These are phyloP conservation scores for Saxophila tyrrhenica DNA, from an alignment of 495 filamentous ascomycete genomes.

Conservation along the genomic window DNA sequence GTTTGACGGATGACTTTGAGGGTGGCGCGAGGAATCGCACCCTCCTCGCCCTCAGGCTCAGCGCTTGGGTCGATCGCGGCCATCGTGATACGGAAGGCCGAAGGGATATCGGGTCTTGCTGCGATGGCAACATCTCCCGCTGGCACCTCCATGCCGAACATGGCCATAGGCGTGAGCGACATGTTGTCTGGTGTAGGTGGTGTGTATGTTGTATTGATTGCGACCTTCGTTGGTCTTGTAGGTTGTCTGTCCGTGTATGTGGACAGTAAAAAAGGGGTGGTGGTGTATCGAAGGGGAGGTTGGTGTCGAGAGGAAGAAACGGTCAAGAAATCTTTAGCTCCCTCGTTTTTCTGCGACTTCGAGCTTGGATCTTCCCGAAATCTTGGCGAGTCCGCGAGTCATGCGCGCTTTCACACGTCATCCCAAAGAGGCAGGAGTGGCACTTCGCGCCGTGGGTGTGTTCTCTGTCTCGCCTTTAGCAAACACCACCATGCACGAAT, in stretches of 20 bases:
- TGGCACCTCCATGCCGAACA: constrained; percentile 84
- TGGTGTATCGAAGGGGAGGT: neutral
- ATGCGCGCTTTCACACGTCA: neutral
- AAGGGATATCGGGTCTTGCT: constrained; percentile 61
- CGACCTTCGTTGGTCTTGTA: constrained; percentile 3
- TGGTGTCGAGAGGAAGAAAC: neutral
- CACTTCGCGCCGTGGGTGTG: too few species aligned
- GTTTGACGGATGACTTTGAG: constrained; percentile 74
- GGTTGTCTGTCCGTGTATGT: neutral
- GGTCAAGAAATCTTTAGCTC: too few species aligned
- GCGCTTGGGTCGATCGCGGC: constrained; percentile 89
- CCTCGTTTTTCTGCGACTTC: neutral
- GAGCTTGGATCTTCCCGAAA: neutral
- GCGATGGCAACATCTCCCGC: constrained; percentile 64
- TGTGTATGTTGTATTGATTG: neutral
- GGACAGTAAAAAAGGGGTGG: neutral
- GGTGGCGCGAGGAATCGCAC: constrained; percentile 61
- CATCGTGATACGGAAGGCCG: constrained; percentile 93
- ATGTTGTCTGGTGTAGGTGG: constrained; percentile 1
- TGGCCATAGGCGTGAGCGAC: constrained; percentile 56
- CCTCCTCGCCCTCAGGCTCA: constrained; percentile 48
- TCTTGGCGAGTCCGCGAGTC: neutral
- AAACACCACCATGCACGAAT: neutral
- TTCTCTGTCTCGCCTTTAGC: neutral
- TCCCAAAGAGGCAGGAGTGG: neutral